Evolutionary conservation across 2,329 filamentous ascomycete genomes (phyloP).

Genomic region (Paracamarosporium sp.): DNA sequence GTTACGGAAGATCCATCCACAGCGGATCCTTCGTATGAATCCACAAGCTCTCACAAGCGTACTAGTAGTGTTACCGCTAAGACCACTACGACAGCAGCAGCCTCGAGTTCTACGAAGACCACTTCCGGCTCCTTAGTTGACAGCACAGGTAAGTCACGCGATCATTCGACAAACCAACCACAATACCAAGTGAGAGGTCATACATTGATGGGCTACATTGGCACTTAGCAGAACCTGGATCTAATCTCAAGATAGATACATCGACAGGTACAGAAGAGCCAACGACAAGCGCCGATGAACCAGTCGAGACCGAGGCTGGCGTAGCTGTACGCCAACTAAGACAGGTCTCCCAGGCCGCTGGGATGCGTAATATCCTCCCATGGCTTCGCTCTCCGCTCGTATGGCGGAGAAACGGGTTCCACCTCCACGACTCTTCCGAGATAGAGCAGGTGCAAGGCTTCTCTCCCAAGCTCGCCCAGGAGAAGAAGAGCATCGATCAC

Average conservation of each 20-base stretch:
- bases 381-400: conserved; percentile 3
- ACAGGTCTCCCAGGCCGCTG: not conserved
- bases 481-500: not conserved
- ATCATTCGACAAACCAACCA: too few species aligned
- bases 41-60: not conserved
- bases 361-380: not conserved
- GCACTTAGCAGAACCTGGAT: not conserved
- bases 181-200: too few species aligned
- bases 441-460: conserved; percentile 1
- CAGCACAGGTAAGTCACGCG: not conserved
- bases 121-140: not conserved
- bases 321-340: not conserved
- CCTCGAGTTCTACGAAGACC: not conserved
- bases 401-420: not conserved
- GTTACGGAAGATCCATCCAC: not conserved
- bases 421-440: not conserved
- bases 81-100: not conserved
- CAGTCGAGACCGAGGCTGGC: not conserved
- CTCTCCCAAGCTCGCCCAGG: not conserved
- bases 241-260: not conserved
- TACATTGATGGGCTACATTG: not conserved
- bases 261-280: not conserved
- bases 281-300: not conserved
- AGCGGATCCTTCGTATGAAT: not conserved
- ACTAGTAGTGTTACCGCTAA: not conserved